Base-by-base conservation (phyloP, 208 protist species). In the Phytomonas francai region DNA sequence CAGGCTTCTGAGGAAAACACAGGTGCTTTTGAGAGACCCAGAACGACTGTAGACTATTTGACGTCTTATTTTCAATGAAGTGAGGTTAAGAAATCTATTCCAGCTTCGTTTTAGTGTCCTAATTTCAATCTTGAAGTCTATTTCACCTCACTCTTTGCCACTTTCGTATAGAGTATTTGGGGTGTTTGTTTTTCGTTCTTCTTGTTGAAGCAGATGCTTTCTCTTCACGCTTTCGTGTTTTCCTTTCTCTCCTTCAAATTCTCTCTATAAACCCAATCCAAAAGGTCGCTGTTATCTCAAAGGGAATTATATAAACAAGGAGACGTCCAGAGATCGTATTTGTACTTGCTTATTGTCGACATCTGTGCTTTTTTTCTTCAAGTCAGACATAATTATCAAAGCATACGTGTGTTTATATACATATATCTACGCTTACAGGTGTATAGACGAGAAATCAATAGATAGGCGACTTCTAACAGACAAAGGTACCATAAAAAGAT, bases 181-280 rank as follows among this genome's bases (percentile, higher is more conserved):
- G 57, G 11, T 45, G 22, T 73, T 63, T 27, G 25, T 32, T 62
- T 67, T 63, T 16, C 64, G 66, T 70, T 59, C 30, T 67, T 63
- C 19, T 63, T 62, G 45, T 9, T 54, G 45, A 54, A 54, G 25
- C 8, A 54, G 11, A 0, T 64, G 25, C 59, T 64, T 60, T 57
- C 12, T 39, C 11, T 54, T 54, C 45, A 54, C 16, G 19, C 19
- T 19, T 7, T 5, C 11, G 19, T 54, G 11, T 19, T 54, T 54
- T 54, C 16, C 45, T 54, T 54, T 25, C 22, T 54, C 16, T 0
- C 25, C 11, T 25, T 54, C 45, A 25, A 19, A 25, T 54, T 25
- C 7, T 54, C 25, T 54, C 25, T 22, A 54, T 25, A 25, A 0
- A 54, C 22, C 19, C 19, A 22, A 54, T 54, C 45, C 16, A 54